Evolutionary conservation across 164 flowering plant species (phyloP).

Genomic region (Annona squamosa): DNA sequence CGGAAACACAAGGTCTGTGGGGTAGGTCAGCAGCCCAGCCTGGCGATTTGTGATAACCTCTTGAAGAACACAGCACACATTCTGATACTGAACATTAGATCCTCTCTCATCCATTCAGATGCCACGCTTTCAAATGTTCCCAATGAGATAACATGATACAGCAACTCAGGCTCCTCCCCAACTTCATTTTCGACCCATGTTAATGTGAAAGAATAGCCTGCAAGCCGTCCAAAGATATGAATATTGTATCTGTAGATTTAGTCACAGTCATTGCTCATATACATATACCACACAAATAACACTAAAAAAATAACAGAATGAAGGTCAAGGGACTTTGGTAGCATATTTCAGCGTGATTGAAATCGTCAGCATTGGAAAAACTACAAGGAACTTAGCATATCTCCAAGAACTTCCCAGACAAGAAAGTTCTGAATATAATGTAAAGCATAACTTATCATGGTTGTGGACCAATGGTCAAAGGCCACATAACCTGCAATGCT

Average conservation of each 20-base stretch:
- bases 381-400: too few relatives aligned
- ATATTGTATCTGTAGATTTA: neutral
- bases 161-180: conserved; percentile 39
- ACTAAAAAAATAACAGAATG: too few relatives aligned
- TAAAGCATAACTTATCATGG: too few relatives aligned
- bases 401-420: too few relatives aligned
- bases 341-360: too few relatives aligned
- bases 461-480: too few relatives aligned
- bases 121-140: conserved; percentile 83
- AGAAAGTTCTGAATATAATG: too few relatives aligned
- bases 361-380: too few relatives aligned
- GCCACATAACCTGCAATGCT: too few relatives aligned
- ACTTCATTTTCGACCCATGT: conserved; percentile 35
- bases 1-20: neutral
- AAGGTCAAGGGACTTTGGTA: too few relatives aligned
- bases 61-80: conserved; percentile 79
- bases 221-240: neutral
- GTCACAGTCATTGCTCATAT: too few relatives aligned
- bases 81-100: conserved; percentile 45
- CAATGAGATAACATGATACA: conserved; percentile 50
- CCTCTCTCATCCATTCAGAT: conserved; percentile 86
- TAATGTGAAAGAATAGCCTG: conserved; percentile 82
- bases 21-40: conserved; percentile 17
- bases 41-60: conserved; percentile 54
- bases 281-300: too few relatives aligned